Evolutionary conservation across 83 land plant species (phyloP).

Genomic region (Isoetes engelmannii): DNA sequence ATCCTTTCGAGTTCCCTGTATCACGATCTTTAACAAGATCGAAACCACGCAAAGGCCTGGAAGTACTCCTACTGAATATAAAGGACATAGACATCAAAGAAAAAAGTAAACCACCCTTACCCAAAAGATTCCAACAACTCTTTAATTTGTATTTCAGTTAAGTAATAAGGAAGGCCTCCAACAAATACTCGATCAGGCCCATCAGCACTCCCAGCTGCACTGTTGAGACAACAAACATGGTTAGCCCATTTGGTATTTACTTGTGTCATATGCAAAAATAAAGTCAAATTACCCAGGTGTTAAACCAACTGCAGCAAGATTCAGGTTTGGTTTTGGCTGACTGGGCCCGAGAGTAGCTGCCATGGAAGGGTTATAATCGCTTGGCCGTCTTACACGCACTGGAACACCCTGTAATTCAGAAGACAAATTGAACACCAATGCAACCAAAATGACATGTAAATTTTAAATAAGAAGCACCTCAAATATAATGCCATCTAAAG

Average conservation of each 20-base stretch:
- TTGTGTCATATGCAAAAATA: not conserved
- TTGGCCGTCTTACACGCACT: constrained; percentile 84
- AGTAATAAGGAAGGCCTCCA: constrained; percentile 87
- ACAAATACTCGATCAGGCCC: constrained; percentile 92
- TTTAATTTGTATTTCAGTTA: constrained; percentile 74
- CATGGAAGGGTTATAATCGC: constrained; percentile 85
- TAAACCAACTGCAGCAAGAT: constrained; percentile 84
- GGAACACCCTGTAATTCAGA: constrained; percentile 54
- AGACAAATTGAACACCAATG: not conserved
- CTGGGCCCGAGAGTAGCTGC: constrained; percentile 93
- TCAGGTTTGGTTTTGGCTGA: constrained; percentile 79
- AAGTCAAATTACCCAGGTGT: constrained; percentile 57
- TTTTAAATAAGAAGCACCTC: constrained; percentile 41
- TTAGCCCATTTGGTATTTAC: not conserved
- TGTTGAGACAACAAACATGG: constrained; percentile 7
- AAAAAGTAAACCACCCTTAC: constrained; percentile 30
- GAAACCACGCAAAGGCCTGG: constrained; percentile 79
- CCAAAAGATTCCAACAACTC: constrained; percentile 93
- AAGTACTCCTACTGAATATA: constrained; percentile 6
- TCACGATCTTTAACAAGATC: constrained; percentile 93
- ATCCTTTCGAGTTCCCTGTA: constrained; percentile 94
- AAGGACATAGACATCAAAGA: not conserved
- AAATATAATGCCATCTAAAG: constrained; percentile 82
- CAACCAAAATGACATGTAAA: not conserved
- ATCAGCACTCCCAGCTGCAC: constrained; percentile 70